Evolutionary conservation across 1,284 basidiomycete species (phyloP).

Genomic region (Agaricales sp.): DNA sequence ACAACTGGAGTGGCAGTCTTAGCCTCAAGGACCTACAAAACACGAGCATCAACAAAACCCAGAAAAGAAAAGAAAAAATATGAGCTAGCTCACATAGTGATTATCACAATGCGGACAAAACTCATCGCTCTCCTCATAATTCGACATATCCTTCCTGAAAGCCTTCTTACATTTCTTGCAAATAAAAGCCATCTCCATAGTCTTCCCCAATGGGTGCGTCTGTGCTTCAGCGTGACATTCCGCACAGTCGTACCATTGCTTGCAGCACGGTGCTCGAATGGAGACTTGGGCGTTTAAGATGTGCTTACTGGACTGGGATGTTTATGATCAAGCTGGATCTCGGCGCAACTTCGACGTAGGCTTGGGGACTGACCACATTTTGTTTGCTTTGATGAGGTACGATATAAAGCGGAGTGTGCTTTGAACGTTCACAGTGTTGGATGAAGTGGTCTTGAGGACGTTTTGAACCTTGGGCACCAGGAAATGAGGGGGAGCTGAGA

Average conservation of each 20-base stretch:
- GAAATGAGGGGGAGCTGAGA: no score
- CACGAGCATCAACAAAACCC: neutral
- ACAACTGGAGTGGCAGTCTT: slow-evolving; percentile 84
- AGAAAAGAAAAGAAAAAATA: neutral
- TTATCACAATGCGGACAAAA: slow-evolving; percentile 98
- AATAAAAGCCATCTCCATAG: slow-evolving; percentile 85
- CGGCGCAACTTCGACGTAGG: neutral
- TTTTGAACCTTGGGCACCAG: no score
- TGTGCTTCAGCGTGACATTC: slow-evolving; percentile 87
- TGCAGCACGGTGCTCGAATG: slow-evolving; percentile 91
- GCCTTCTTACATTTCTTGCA: slow-evolving; percentile 99
- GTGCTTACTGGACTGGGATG: slow-evolving; percentile 60
- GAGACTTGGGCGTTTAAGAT: slow-evolving; percentile 89
- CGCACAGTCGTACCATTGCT: slow-evolving; percentile 91
- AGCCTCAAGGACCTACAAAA: slow-evolving; percentile 76
- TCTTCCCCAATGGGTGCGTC: slow-evolving; percentile 68
- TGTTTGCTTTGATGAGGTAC: neutral
- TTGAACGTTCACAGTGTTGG: no score
- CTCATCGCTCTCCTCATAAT: slow-evolving; percentile 93
- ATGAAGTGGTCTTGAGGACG: no score
- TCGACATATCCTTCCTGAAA: slow-evolving; percentile 88
- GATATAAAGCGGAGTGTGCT: neutral
- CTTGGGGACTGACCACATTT: slow-evolving; percentile 3
- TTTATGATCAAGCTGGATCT: slow-evolving; percentile 1
- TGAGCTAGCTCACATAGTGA: slow-evolving; percentile 69